Evolutionary conservation across 805 yeast genomes (phyloP).

Genomic region (Ogataea parapolymorpha): DNA sequence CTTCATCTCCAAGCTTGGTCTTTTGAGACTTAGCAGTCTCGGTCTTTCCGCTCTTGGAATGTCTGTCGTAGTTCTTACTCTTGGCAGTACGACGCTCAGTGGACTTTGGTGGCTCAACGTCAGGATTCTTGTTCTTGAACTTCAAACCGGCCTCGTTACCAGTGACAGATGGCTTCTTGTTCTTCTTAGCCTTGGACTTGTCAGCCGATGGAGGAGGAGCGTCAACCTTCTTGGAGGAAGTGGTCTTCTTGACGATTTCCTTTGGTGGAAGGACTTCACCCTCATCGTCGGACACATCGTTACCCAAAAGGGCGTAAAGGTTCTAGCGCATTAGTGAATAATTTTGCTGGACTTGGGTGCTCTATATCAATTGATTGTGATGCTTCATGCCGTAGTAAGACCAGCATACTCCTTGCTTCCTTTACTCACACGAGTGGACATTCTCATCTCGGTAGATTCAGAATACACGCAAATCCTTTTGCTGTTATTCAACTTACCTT

Average conservation of each 20-base stretch:
- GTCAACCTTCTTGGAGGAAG: constrained; percentile 85
- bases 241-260: constrained; percentile 77
- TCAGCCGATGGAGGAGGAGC: constrained; percentile 78
- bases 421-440: not conserved
- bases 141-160: constrained; percentile 89
- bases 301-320: constrained; percentile 80
- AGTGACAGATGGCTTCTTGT: constrained; percentile 63
- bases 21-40: constrained; percentile 82
- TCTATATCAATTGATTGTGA: not conserved
- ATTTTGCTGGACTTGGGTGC: not conserved
- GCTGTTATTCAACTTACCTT: constrained; percentile 21
- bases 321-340: constrained; percentile 41
- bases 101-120: constrained; percentile 52
- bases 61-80: constrained; percentile 70
- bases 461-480: not conserved
- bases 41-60: constrained; percentile 75
- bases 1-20: constrained; percentile 89
- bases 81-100: constrained; percentile 46
- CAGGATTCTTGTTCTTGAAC: constrained; percentile 69
- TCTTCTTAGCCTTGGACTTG: constrained; percentile 73
- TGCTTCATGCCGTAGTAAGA: not conserved
- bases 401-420: not conserved
- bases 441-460: not conserved
- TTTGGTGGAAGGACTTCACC: constrained; percentile 53
- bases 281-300: constrained; percentile 82